Base-by-base conservation (phyloP, 1,284 basidiomycete genomes). In the Mycena sp. region DNA sequence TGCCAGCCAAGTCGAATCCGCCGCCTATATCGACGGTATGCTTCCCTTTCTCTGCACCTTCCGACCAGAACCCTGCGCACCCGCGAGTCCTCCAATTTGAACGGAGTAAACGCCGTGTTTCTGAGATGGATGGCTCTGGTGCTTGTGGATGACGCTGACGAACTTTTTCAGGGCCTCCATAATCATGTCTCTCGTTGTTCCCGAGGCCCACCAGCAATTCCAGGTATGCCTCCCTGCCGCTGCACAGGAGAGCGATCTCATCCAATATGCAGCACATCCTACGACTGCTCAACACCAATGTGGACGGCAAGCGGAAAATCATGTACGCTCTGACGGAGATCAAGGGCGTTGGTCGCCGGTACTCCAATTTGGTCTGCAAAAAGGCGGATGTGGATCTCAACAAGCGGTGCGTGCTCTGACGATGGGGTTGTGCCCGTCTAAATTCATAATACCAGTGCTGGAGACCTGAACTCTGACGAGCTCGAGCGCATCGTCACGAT, bases 231-330 rank as follows among this genome's bases (percentile, higher is more conserved):
- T 1, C 4, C 3, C 14, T 16, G 14, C 19, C 16, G 17, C n/a
- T 21, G 2, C 35, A 12, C 37, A 4, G 6, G 21, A 9, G 17
- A 17, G 4, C 5, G 21, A 19, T n/a, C 51, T 53, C 17, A 53
- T n/a, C 14, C 23, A 11, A 29, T n/a, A 11, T 16, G 6, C 54
- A 96, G 93, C 95, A 97, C 88, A 98, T 98, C 81, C 83, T 98
- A 69, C 96, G 98, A 94, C 88, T 99, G 62, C 89, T 99, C 77
- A 99, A 99, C 89, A 99, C 98, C 78, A 99, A 99, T 84, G 98
- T 99, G 74, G 96, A 99, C 83, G 98, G 97, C 71, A 96, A 96
- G 82, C 91, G 96, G 77, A 99, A 99, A 87, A 93, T 99, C 80
- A 96, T 96, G 95, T 98, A 94, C 80, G 92, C 95, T 74, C 80